Conservation (phyloP, 2,329 filamentous ascomycete genomes). For the Eutypa lata region DNA sequence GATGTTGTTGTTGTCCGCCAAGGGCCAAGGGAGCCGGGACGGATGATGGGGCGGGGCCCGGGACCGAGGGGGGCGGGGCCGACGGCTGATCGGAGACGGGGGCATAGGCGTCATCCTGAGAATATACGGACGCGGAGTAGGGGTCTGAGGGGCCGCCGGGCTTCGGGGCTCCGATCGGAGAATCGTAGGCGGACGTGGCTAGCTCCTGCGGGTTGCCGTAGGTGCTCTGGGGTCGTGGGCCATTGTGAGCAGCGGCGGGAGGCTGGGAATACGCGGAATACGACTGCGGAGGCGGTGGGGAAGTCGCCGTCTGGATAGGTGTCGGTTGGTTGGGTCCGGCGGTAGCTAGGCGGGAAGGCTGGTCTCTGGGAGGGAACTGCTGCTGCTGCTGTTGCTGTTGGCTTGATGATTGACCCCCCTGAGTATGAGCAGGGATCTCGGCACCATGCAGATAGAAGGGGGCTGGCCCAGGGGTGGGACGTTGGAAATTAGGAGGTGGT, state of each 20-base stretch:
- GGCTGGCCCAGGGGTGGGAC: slow-evolving; percentile 48
- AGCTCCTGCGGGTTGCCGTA: slow-evolving; percentile 74
- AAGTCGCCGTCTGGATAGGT: slow-evolving; percentile 50
- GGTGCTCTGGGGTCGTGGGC: slow-evolving; percentile 62
- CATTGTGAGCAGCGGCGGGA: slow-evolving; percentile 37
- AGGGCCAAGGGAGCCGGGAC: slow-evolving; percentile 22
- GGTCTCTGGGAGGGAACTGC: slow-evolving; percentile 51
- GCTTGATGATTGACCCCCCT: slow-evolving; percentile 23
- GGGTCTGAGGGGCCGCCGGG: slow-evolving; percentile 35
- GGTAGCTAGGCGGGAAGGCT: slow-evolving; percentile 46
- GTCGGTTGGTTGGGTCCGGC: slow-evolving; percentile 47
- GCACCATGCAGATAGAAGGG: slow-evolving; percentile 66
- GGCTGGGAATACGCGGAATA: slow-evolving; percentile 49
- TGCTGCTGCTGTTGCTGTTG: slow-evolving; percentile 33
- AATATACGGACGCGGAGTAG: slow-evolving; percentile 46
- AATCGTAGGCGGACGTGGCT: slow-evolving; percentile 74
- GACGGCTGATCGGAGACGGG: slow-evolving; percentile 24
- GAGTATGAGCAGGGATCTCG: slow-evolving; percentile 46
- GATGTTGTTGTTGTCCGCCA: slow-evolving; percentile 15
- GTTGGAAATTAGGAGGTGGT: slow-evolving; percentile 53
- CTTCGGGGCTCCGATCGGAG: slow-evolving; percentile 59
- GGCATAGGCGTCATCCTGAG: slow-evolving; percentile 43
- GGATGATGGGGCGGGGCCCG: slow-evolving; percentile 14
- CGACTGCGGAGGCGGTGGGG: slow-evolving; percentile 47
- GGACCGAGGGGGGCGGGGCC: slow-evolving; percentile 26